Evolutionary conservation across 192 early-diverging fungal species (phyloP).

Genomic region (Jimgerdemannia flammicorona): DNA sequence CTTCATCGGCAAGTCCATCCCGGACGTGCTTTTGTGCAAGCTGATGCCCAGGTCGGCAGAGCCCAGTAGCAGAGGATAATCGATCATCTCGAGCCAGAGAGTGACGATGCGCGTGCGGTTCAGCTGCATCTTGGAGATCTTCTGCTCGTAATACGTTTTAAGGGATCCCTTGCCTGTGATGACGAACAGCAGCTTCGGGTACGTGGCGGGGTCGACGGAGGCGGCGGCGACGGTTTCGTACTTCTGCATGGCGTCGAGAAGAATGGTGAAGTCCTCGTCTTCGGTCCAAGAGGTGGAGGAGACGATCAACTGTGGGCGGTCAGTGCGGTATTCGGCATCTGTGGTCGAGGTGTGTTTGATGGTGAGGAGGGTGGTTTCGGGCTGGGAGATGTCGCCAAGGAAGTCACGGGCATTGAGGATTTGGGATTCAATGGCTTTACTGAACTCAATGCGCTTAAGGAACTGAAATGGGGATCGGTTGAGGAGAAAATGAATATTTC

Average conservation of each 20-base stretch:
- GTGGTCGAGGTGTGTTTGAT: conserved; percentile 20
- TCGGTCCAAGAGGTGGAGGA: conserved; percentile 93
- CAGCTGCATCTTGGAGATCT: conserved; percentile 51
- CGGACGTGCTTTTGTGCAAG: conserved; percentile 92
- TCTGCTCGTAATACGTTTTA: conserved; percentile 63
- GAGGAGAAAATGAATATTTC: background rate
- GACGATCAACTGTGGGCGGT: conserved; percentile 78
- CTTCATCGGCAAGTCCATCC: conserved; percentile 98
- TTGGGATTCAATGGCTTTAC: conserved; percentile 38
- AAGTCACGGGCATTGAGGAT: conserved; percentile 33
- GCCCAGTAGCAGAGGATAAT: conserved; percentile 87
- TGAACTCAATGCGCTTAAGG: conserved; percentile 33
- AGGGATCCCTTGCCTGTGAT: conserved; percentile 93
- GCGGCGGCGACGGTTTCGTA: conserved; percentile 44
- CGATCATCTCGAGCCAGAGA: conserved; percentile 73
- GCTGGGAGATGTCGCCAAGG: conserved; percentile 16
- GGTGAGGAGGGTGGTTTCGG: conserved; percentile 41
- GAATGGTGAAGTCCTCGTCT: conserved; percentile 90
- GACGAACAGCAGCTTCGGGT: conserved; percentile 69
- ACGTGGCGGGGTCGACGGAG: conserved; percentile 9
- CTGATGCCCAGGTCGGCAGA: conserved; percentile 90
- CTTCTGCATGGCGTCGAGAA: conserved; percentile 61
- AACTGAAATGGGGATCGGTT: conserved; percentile 25
- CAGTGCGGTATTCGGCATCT: conserved; percentile 31
- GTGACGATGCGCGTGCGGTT: conserved; percentile 64